Base-by-base conservation (phyloP, 768 basidiomycete species). In the Mycena epipterygia region DNA sequence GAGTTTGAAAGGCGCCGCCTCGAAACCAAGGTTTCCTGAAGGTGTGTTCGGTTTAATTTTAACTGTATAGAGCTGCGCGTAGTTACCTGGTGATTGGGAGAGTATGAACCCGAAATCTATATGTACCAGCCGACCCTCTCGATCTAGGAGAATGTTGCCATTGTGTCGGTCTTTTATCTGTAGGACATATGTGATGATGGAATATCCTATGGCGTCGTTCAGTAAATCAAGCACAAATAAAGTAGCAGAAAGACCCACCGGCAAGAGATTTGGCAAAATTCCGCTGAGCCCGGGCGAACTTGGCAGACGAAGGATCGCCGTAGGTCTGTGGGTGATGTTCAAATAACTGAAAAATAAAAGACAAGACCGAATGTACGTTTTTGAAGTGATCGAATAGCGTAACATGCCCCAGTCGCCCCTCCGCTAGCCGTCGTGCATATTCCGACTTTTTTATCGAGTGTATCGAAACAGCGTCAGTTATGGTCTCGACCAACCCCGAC, bases 381-480 rank as follows among this genome's bases (percentile, higher is more conserved):
- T 89, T 90, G 80, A 98, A 99, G 81, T 99, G 95, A 78, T 99
- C 97, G 72, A 95, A 82, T 60, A 99, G 79, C 2, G 94, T 94
- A 53, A 98, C 97, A 77, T 96, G 92, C 37, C 93, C 94, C 23
- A 97, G 83, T 62, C 90, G 88, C 35, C 95, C 93, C 74, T 90
- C 89, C 5, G 95, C 89, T 63, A 97, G 81, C 63, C 95, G 87
- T 74, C 95, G 89, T 2, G 97, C 97, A 80, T 99, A 99, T 79
- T 98, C 97, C 3, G 95, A 94, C 82, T 99, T 99, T 86, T 99
- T 99, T 80, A 99, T 98, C 1, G 98, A 99, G 79, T 99, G 98
- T 74, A 99, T 95, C 6, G 98, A 99, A 0, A 99, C 96, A 0
- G 97, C 94, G 75, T 99, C 98, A 5, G 96, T 98, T 73, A 99